phyloP scores from a whole-genome alignment of 441 rosid species.

The Viola pubescens region DNA sequence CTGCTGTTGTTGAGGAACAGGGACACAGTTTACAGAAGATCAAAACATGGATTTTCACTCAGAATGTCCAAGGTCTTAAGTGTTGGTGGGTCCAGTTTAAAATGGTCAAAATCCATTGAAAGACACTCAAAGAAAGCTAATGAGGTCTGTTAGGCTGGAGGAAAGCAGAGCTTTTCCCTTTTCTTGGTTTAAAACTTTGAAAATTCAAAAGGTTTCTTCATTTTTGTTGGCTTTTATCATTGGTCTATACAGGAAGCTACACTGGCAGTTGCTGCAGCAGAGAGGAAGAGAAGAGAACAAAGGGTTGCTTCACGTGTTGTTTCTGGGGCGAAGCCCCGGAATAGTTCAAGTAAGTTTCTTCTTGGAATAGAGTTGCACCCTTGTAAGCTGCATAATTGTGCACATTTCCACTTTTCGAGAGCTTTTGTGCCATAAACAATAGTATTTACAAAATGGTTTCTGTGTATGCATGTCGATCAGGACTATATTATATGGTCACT shows the following conservation, averaged over 20 bases:
- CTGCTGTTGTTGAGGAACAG: slow-evolving; percentile 62
- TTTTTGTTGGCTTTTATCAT: slow-evolving; percentile 6
- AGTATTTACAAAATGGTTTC: too few species aligned
- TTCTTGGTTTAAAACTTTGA: slow-evolving; percentile 6
- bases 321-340: slow-evolving; percentile 37
- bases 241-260: slow-evolving; percentile 68
- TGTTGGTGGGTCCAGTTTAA: slow-evolving; percentile 83
- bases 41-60: slow-evolving; percentile 81
- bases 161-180: background rate
- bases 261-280: slow-evolving; percentile 75
- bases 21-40: slow-evolving; percentile 75
- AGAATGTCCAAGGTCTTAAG: slow-evolving; percentile 82
- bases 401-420: too few species aligned
- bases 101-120: slow-evolving; percentile 96
- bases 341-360: slow-evolving; percentile 43
- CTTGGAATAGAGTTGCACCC: slow-evolving; percentile 13
- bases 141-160: slow-evolving; percentile 55
- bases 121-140: slow-evolving; percentile 71
- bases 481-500: too few species aligned
- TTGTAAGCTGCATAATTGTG: slow-evolving; percentile 12
- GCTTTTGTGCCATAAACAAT: too few species aligned
- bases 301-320: slow-evolving; percentile 25
- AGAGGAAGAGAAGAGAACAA: slow-evolving; percentile 61
- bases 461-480: too few species aligned
- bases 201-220: slow-evolving; percentile 6